A percentile compares a stretch with the other conserved stretches of the same genome.
Evolutionary conservation across 495 filamentous ascomycete genomes (phyloP).

Genomic region (Neurospora terricola): DNA sequence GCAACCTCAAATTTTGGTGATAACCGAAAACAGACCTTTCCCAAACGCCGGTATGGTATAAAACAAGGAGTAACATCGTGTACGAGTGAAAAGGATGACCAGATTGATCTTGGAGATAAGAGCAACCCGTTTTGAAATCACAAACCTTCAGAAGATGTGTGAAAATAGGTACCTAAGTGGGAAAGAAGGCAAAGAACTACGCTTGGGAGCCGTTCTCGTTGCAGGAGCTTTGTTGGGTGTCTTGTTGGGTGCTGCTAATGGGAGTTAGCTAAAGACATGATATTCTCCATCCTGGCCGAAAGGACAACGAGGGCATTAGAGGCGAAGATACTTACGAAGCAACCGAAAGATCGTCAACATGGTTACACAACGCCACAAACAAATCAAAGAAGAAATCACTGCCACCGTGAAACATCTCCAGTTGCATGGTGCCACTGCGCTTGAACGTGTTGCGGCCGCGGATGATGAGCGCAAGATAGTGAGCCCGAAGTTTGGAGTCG

Average conservation of each 20-base stretch:
- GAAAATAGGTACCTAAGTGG: background rate
- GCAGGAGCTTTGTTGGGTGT: background rate
- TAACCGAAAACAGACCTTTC: background rate
- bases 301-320: conserved; percentile 13
- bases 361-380: conserved; percentile 87
- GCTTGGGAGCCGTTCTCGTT: background rate
- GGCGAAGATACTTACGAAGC: conserved; percentile 29
- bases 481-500: conserved; percentile 79
- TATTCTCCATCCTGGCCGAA: background rate
- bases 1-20: background rate
- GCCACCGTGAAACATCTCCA: conserved; percentile 82
- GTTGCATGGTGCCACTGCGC: conserved; percentile 91
- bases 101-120: background rate
- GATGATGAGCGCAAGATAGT: conserved; percentile 89
- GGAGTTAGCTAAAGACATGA: background rate
- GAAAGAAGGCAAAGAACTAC: background rate
- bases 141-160: background rate
- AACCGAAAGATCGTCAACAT: conserved; percentile 56
- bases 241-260: background rate
- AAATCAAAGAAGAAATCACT: conserved; percentile 80
- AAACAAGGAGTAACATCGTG: background rate
- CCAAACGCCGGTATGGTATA: background rate
- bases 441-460: conserved; percentile 78
- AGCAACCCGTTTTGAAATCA: background rate
- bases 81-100: background rate